Evolutionary conservation across 2,329 filamentous ascomycete species (phyloP).

Genomic region (Scedosporium boydii): DNA sequence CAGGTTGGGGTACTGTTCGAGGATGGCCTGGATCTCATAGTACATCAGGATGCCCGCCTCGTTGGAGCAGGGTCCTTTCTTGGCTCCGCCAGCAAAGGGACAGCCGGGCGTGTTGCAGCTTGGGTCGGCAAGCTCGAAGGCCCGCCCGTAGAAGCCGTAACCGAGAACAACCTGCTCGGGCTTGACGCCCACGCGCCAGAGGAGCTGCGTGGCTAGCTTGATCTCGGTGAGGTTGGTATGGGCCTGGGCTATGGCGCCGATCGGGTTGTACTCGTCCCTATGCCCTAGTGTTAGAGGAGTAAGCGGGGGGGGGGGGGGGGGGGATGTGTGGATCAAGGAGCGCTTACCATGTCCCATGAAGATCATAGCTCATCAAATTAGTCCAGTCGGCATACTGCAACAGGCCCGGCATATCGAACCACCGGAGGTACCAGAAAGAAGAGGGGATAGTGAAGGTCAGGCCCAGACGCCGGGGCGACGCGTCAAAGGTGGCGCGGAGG

Average conservation of each 20-base stretch:
- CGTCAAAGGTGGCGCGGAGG: conserved; percentile 10
- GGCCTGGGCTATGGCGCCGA: conserved; percentile 21
- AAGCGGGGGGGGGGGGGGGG: too few relatives aligned
- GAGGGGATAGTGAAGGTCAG: conserved; percentile 16
- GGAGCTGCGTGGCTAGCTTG: conserved; percentile 25
- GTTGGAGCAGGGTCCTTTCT: conserved; percentile 11
- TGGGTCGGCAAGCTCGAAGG: conserved; percentile 11
- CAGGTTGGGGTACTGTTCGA: conserved; percentile 6
- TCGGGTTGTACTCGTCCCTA: conserved; percentile 26
- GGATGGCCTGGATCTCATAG: conserved; percentile 10
- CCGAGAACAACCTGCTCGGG: conserved; percentile 33
- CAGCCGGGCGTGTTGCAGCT: conserved; percentile 12
- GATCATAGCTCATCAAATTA: conserved; percentile 34
- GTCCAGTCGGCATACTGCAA: conserved; percentile 22
- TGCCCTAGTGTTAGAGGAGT: too few relatives aligned
- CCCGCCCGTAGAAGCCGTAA: conserved; percentile 29
- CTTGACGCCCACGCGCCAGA: conserved; percentile 33
- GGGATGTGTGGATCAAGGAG: too few relatives aligned
- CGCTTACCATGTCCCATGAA: conserved; percentile 21
- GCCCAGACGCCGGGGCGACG: conserved; percentile 10
- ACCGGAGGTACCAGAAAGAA: conserved; percentile 18
- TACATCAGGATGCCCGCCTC: conserved; percentile 10
- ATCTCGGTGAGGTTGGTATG: conserved; percentile 41
- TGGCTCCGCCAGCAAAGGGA: conserved; percentile 4
- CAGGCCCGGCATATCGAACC: conserved; percentile 17